Conservation (phyloP, 2,329 filamentous ascomycete species). For the Zymoseptoria ardabiliae region DNA sequence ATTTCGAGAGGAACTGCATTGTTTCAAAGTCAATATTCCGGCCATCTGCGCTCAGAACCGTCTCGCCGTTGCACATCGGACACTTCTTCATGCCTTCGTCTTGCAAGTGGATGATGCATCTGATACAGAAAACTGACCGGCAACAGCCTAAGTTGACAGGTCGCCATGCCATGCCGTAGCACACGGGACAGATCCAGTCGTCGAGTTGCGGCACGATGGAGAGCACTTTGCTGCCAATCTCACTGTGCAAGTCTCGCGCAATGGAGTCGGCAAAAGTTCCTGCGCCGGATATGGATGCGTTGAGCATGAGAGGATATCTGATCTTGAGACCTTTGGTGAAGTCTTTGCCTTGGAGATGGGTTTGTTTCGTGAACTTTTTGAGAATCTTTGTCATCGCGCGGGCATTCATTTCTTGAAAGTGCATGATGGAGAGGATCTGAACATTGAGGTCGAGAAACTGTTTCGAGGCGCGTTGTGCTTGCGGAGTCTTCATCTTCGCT, state of each 20-base stretch:
- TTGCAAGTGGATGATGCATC: conserved; percentile 75
- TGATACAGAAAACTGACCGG: conserved; percentile 72
- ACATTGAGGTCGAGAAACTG: conserved; percentile 67
- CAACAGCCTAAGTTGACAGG: conserved; percentile 67
- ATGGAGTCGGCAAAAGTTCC: conserved; percentile 59
- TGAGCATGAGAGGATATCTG: conserved; percentile 24
- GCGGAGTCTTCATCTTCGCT: conserved; percentile 56
- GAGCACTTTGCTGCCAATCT: conserved; percentile 65
- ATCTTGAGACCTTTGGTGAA: conserved; percentile 22
- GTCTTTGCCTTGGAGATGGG: conserved; percentile 53
- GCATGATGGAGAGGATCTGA: conserved; percentile 68
- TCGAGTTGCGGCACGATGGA: conserved; percentile 71
- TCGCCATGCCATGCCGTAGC: conserved; percentile 70
- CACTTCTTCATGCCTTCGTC: conserved; percentile 60
- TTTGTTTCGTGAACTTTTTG: conserved; percentile 89
- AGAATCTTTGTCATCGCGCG: conserved; percentile 74
- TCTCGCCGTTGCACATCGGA: conserved; percentile 66
- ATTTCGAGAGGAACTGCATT: conserved; percentile 62
- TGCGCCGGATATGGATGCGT: conserved; percentile 49
- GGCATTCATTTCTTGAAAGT: conserved; percentile 78
- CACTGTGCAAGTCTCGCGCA: conserved; percentile 67
- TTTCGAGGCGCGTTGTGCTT: conserved; percentile 57
- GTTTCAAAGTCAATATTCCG: conserved; percentile 61
- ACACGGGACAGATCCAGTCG: conserved; percentile 77
- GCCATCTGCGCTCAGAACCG: conserved; percentile 62